Base-by-base conservation (phyloP, 2,329 filamentous ascomycete species). In the Neophaeococcomyces mojaviensis region DNA sequence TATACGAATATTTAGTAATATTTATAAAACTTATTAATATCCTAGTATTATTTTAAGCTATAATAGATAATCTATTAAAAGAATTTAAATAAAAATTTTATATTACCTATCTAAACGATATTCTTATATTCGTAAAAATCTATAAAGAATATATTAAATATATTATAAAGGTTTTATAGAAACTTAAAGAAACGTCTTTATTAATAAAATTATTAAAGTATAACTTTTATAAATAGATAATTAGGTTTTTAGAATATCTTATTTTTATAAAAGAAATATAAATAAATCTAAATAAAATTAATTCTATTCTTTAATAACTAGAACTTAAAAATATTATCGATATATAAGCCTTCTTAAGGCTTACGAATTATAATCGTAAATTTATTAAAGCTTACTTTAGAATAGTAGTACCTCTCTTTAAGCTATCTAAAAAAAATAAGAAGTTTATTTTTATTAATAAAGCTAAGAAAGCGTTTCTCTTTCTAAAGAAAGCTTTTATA, bases 1-100 rank as follows among this genome's bases (percentile, higher is more conserved):
- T 49, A 19, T 58, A 50, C 38, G 35, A 58, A 37, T 58, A 53
- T 47, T 26, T 45, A 16, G 44, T 58, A 30, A 56, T 57, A 37
- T 41, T 32, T 1, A 56, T 45, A 43, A n/a, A 43, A 15, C 37
- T 58, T 10, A 46, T n/a, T 15, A 56, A 57, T 37, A 44, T 41
- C 1, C 51, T 40, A 10, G 45, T 38, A 2, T 49, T 30, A 4
- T 57, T 55, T 30, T 46, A 57, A 43, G 32, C 37, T 4, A 50
- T 39, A 36, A 59, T 57, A n/a, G 56, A 59, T 35, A 39, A 48
- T 3, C 38, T 32, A 12, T 32, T 59, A 12, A 2, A 20, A 24
- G 35, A 47, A 1, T 42, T 49, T 2, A 12, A 57, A 9, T 33
- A 58, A 39, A 46, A 39, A 2, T 53, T 41, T 18, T 36, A 5